Evolutionary conservation across 2,329 filamentous ascomycete genomes (phyloP), one percentile per base, ranked within the genome.

Genomic region (Penicillium sp.): DNA sequence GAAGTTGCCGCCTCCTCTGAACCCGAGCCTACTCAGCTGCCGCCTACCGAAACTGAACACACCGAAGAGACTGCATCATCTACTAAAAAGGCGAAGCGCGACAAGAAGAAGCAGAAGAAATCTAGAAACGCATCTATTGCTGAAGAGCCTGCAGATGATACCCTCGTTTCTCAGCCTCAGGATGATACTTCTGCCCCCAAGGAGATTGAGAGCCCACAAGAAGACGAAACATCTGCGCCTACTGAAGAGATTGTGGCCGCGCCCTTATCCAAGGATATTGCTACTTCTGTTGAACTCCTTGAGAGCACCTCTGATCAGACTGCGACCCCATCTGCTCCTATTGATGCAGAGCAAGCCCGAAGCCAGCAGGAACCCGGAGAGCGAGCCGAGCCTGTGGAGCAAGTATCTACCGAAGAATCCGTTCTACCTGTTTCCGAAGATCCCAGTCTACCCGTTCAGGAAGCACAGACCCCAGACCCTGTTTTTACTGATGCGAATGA

Each of bases 31-130:
- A 43, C 30, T 5, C 30, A 44, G 12, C 33, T 36, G 19, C 35
- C 16, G 1, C 28, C 53, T 16, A 33, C 14, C 17, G 57, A 57
- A 4, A 30, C 26, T 22, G 52, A 61, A 17, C 49, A 54, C 9
- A n/a, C 17, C 0, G 50, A 60, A 10, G 50, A 58, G 10, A 33
- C 49, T 36, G 48, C 49, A 22, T 48, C 48, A 16, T 36, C 55
- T 9, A 43, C 55, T 19, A 63, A 60, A 50, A 64, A 61, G 42
- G 46, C 53, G 6, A 57, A 54, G 41, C 56, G 53, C 9, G 56
- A 60, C 37, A 61, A 56, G 51, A 61, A 61, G 40, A 61, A 61
- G 14, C 36, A 33, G 48, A 62, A 58, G 45, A 63, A 63, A 47
- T 43, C 49, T 8, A 61, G 61, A 44, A 58, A 35, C 16, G 26